A percentile compares a stretch with the other conserved stretches of the same genome.
These are phyloP conservation scores for Trypanosoma lewisi DNA, from an alignment of 208 protist species.

Conservation along the genomic window DNA sequence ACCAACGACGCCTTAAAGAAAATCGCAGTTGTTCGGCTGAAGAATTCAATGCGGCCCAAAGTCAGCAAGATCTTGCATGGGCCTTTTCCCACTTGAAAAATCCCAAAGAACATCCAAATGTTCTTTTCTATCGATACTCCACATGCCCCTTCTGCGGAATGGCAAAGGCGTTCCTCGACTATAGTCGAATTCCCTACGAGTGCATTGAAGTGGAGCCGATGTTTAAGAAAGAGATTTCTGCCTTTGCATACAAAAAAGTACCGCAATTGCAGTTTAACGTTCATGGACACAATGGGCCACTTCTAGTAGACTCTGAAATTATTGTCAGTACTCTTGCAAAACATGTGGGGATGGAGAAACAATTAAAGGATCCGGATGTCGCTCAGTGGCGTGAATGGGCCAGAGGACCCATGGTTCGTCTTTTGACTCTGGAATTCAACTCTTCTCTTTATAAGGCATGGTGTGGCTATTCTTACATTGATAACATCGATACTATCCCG, in stretches of 20 bases:
- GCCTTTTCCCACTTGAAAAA: constrained; percentile 53
- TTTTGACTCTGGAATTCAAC: constrained; percentile 87
- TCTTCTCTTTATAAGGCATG: constrained; percentile 66
- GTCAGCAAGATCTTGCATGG: constrained; percentile 41
- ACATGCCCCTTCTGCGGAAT: constrained; percentile 91
- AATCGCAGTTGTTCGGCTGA: constrained; percentile 77
- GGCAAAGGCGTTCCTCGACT: constrained; percentile 86
- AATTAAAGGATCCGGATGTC: constrained; percentile 68
- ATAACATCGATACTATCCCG: constrained; percentile 83
- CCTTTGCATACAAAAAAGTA: constrained; percentile 87
- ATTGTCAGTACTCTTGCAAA: constrained; percentile 78
- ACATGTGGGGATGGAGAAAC: constrained; percentile 44
- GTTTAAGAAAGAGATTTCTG: constrained; percentile 78
- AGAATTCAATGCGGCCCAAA: constrained; percentile 73
- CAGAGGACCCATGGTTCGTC: constrained; percentile 73
- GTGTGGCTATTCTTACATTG: constrained; percentile 87
- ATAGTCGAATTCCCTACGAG: constrained; percentile 64
- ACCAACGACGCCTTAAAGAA: constrained; percentile 72
- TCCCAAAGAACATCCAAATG: constrained; percentile 34
- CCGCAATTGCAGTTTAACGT: constrained; percentile 82
- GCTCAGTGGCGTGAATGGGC: constrained; percentile 83
- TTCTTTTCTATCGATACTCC: constrained; percentile 80
- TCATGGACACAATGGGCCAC: constrained; percentile 40
- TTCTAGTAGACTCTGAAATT: constrained; percentile 79
- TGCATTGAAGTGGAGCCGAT: constrained; percentile 91